Evolutionary conservation across 2,329 filamentous ascomycete genomes (phyloP).

Genomic region (Ceratocystis albifundus): DNA sequence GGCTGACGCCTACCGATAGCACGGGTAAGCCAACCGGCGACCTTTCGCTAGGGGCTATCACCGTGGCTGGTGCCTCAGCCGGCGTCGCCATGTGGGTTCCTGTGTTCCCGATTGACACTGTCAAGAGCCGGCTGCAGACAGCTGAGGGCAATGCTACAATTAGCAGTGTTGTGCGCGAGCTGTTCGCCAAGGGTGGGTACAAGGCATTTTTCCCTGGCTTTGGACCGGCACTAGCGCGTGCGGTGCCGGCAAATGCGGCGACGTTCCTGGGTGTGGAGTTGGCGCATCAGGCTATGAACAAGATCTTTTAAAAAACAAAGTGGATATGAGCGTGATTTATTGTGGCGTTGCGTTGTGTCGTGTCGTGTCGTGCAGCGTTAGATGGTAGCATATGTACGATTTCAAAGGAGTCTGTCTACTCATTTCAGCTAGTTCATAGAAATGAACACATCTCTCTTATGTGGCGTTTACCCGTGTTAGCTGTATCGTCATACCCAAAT

Average conservation of each 20-base stretch:
- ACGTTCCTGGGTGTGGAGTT: slow-evolving; percentile 83
- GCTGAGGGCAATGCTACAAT: slow-evolving; percentile 76
- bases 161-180: slow-evolving; percentile 61
- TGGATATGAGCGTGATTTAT: no score
- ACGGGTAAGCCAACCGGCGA: slow-evolving; percentile 63
- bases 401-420: not conserved
- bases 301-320: slow-evolving; percentile 43
- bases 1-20: slow-evolving; percentile 70
- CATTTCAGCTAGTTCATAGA: not conserved
- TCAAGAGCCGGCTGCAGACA: slow-evolving; percentile 89
- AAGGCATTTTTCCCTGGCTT: slow-evolving; percentile 97
- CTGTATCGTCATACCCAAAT: not conserved
- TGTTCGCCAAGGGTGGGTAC: slow-evolving; percentile 73
- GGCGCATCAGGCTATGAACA: slow-evolving; percentile 72
- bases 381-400: not conserved
- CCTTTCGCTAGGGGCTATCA: slow-evolving; percentile 70
- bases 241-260: slow-evolving; percentile 90
- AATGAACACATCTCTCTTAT: no score
- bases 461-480: not conserved
- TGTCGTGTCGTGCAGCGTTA: no score
- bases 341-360: no score
- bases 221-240: slow-evolving; percentile 79
- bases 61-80: slow-evolving; percentile 75
- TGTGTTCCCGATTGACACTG: slow-evolving; percentile 92
- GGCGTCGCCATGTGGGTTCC: slow-evolving; percentile 99